Evolutionary conservation across 805 yeast species (phyloP).

Genomic region (Kluyveromyces siamensis): DNA sequence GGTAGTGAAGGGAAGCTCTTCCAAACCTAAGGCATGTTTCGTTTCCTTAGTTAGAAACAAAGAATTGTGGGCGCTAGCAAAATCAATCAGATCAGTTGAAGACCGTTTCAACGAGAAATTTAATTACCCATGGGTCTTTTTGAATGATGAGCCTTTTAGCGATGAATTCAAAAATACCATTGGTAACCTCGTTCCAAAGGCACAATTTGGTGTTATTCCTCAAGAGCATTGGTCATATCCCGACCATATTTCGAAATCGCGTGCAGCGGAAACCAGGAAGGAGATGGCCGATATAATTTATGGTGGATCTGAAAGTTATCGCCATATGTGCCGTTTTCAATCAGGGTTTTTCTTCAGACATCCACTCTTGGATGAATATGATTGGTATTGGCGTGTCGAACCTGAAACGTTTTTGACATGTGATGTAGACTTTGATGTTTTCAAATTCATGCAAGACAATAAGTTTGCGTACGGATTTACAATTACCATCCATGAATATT

Average conservation of each 20-base stretch:
- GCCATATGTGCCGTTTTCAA: conserved; percentile 91
- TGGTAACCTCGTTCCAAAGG: conserved; percentile 51
- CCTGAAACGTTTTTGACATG: conserved; percentile 76
- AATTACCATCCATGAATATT: conserved; percentile 68
- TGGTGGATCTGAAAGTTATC: conserved; percentile 58
- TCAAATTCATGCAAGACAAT: conserved; percentile 75
- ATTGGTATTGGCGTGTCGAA: conserved; percentile 93
- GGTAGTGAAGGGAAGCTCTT: conserved; percentile 3
- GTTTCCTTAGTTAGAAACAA: conserved; percentile 70
- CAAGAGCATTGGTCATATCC: conserved; percentile 84
- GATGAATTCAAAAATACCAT: conserved; percentile 73
- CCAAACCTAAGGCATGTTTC: conserved; percentile 64
- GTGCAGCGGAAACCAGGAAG: conserved; percentile 48
- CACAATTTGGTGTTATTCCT: conserved; percentile 75
- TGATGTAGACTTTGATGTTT: conserved; percentile 73
- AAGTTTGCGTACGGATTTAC: conserved; percentile 69
- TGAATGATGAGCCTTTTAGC: conserved; percentile 78
- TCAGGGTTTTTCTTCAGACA: conserved; percentile 85
- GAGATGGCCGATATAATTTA: conserved; percentile 51
- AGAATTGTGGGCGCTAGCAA: conserved; percentile 55
- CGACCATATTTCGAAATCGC: conserved; percentile 65
- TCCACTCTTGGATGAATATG: conserved; percentile 63
- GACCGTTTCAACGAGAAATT: conserved; percentile 78
- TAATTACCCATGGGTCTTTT: conserved; percentile 91
- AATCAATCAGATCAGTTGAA: conserved; percentile 69